Evolutionary conservation across 495 filamentous ascomycete species (phyloP), one percentile per base, ranked within the genome.

Genomic region (Xylaria acuta): DNA sequence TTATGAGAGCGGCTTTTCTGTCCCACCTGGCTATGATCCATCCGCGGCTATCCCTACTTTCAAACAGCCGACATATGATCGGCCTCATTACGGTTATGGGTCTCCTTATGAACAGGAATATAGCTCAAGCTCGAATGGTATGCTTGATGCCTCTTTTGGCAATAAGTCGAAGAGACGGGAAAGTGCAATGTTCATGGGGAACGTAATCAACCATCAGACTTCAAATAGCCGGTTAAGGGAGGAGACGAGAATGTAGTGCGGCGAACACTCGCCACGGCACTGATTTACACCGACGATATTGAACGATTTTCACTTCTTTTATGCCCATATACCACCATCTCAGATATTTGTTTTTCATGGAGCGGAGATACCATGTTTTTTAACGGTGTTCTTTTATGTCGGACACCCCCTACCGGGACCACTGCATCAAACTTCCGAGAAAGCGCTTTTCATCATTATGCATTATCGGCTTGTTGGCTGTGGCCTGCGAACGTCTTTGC

Each of bases 151-250:
- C 60, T 79, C 80, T 38, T 84, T 82, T 62, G 27, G 67, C 25
- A 77, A 74, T 49, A 82, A 81, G 63, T 76, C 68, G 27, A 78
- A 77, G 64, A 79, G 83, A 41, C 79, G 85, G 49, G 84, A 86
- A 74, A 86, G 85, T 72, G 41, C 78, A 25, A 84, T 86, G 80
- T 83, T 84, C 60, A 83, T 84, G 82, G 82, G 81, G 25, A 82
- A 77, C 70, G 75, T 75, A 73, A 78, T 85, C 64, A 84, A 74
- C 70, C 81, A 85, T 30, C 83, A 84, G 73, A 76, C 78, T 36
- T 83, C 81, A 5, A 85, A 81, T 76, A 84, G 85, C 64, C 83
- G 82, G 6, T 62, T 86, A 20, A 78, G 84, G 16, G 85, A 86
- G 45, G 84, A 85, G 74, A 77, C 78, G 32, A 75, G 64, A 64